These are phyloP conservation scores for Penicillium canescens DNA, from an alignment of 495 filamentous ascomycete species.

Conservation along the genomic window DNA sequence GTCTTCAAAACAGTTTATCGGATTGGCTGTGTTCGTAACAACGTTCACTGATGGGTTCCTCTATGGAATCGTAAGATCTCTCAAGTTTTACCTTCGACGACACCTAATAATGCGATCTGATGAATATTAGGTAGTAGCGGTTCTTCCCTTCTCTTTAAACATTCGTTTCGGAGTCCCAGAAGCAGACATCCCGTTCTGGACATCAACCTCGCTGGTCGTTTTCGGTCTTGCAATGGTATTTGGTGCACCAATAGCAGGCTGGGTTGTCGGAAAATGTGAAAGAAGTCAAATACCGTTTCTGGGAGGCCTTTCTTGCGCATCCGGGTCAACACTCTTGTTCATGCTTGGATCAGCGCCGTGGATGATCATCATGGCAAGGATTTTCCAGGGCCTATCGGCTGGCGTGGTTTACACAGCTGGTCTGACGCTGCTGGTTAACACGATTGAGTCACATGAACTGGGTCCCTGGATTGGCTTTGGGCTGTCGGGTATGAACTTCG, in stretches of 20 bases:
- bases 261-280: conserved; percentile 1
- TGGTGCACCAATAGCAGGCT: conserved; percentile 3
- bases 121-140: neutral
- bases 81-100: neutral
- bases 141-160: conserved; percentile 4
- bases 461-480: conserved; percentile 10
- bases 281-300: conserved; percentile 2
- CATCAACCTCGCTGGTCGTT: conserved; percentile 1
- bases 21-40: neutral
- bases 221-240: conserved; percentile 4
- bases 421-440: conserved; percentile 7
- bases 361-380: conserved; percentile 5
- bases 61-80: neutral
- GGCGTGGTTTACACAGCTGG: conserved; percentile 4
- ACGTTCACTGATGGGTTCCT: conserved; percentile 10
- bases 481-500: conserved; percentile 7
- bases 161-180: conserved; percentile 1
- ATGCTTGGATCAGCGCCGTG: conserved; percentile 2
- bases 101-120: too few relatives aligned
- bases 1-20: conserved; percentile 5
- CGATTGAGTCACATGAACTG: conserved; percentile 11
- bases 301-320: conserved; percentile 3
- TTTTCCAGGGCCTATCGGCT: conserved; percentile 6
- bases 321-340: neutral
- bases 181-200: conserved; percentile 5